phyloP scores from a whole-genome alignment of 139 green algal genomes.

The Astrephomene gubernaculifera region DNA sequence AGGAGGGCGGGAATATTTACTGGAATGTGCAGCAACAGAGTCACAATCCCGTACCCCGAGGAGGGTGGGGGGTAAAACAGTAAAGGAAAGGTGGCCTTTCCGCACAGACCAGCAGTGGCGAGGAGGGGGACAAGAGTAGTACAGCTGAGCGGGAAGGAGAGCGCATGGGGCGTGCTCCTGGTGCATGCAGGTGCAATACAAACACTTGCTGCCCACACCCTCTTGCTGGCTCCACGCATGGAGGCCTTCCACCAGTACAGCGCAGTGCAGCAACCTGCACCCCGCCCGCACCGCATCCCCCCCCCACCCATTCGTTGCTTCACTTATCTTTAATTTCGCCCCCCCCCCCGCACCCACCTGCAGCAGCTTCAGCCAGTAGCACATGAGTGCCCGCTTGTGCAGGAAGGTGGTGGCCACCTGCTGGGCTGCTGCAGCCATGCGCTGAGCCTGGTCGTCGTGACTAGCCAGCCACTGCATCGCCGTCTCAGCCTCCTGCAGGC shows the following conservation, averaged over 20 bases:
- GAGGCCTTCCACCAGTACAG: neutral
- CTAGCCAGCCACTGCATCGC: conserved; percentile 17
- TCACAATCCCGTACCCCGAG: neutral
- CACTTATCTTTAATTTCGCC: neutral
- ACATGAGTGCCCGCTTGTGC: conserved; percentile 42
- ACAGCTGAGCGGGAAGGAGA: too few species aligned
- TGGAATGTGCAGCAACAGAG: neutral
- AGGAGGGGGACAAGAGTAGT: too few species aligned
- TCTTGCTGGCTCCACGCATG: neutral
- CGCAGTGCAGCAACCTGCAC: neutral
- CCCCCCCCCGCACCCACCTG: neutral
- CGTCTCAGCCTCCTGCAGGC: conserved; percentile 27
- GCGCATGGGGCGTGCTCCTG: neutral
- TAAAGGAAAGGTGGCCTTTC: too few species aligned
- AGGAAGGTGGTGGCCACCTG: conserved; percentile 27
- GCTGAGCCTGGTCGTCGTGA: conserved; percentile 22
- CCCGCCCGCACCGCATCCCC: too few species aligned
- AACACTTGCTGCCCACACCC: neutral
- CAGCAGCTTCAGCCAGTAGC: conserved; percentile 47
- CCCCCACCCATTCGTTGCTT: neutral
- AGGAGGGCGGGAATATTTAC: neutral
- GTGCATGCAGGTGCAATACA: neutral
- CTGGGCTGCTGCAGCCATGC: conserved; percentile 29
- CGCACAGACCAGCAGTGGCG: too few species aligned
- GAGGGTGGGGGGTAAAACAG: too few species aligned